These are phyloP conservation scores for Lentinula raphanica DNA, from an alignment of 768 basidiomycete genomes.

Conservation along the genomic window DNA sequence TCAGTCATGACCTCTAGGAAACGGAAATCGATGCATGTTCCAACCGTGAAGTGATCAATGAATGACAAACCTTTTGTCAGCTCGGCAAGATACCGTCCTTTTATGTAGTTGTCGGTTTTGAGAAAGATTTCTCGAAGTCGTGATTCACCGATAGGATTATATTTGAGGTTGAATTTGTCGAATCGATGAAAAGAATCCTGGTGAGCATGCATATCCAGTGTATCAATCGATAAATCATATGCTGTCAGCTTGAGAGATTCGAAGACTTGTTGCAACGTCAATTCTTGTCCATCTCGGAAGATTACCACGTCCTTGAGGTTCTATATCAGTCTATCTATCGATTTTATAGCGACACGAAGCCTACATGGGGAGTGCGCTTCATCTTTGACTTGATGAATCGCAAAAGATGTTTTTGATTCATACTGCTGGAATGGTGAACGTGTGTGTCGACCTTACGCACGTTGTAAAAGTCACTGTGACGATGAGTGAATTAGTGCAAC, in stretches of 20 bases:
- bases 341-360: slow-evolving; percentile 13
- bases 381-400: slow-evolving; percentile 99
- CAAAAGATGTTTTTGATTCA: slow-evolving; percentile 98
- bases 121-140: slow-evolving; percentile 94
- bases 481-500: background rate
- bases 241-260: slow-evolving; percentile 91
- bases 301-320: slow-evolving; percentile 82
- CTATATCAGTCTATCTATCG: background rate
- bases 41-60: background rate
- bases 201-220: slow-evolving; percentile 99
- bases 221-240: slow-evolving; percentile 97
- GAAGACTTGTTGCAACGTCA: slow-evolving; percentile 93
- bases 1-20: slow-evolving; percentile 89
- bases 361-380: slow-evolving; percentile 78
- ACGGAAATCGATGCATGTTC: background rate
- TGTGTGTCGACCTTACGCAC: slow-evolving; percentile 98
- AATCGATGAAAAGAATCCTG: slow-evolving; percentile 98
- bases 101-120: slow-evolving; percentile 93
- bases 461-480: slow-evolving; percentile 93
- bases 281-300: slow-evolving; percentile 83
- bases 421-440: slow-evolving; percentile 96
- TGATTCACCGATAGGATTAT: slow-evolving; percentile 95
- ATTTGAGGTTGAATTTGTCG: slow-evolving; percentile 97
- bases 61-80: slow-evolving; percentile 69
- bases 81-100: slow-evolving; percentile 92